phyloP scores from a whole-genome alignment of 805 yeast genomes.

The Ogataea methanolica region DNA sequence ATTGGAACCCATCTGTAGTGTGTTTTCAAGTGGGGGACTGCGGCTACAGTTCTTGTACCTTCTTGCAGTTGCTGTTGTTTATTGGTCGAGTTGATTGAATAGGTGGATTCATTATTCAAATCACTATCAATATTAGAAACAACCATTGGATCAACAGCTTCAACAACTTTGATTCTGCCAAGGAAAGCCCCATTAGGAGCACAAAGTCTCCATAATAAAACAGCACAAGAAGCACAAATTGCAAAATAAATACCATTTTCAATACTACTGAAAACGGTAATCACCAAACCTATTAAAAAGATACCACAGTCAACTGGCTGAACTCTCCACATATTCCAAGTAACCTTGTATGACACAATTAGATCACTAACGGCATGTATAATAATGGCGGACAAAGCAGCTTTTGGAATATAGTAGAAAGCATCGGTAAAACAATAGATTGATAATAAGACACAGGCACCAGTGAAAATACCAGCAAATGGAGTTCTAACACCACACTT shows the following conservation, averaged over 20 bases:
- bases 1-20: constrained; percentile 63
- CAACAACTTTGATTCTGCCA: constrained; percentile 71
- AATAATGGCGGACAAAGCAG: constrained; percentile 80
- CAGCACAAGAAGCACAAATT: constrained; percentile 75
- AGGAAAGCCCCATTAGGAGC: constrained; percentile 79
- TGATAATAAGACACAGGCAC: constrained; percentile 82
- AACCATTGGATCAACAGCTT: constrained; percentile 60
- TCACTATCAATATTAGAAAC: constrained; percentile 9
- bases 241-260: constrained; percentile 92
- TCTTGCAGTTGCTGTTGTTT: neutral
- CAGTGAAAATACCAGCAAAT: constrained; percentile 85
- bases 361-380: constrained; percentile 92
- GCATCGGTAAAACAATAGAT: constrained; percentile 78
- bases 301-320: constrained; percentile 72
- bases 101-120: neutral
- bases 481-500: constrained; percentile 97
- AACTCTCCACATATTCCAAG: constrained; percentile 66
- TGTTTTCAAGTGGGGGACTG: constrained; percentile 6
- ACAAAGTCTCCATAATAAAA: constrained; percentile 67
- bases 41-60: neutral
- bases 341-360: constrained; percentile 61
- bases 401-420: constrained; percentile 87
- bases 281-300: constrained; percentile 65
- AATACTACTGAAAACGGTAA: constrained; percentile 73
- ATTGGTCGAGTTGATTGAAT: neutral